phyloP scores from a whole-genome alignment of 2,329 filamentous ascomycete species.

The Talaromyces islandicus region DNA sequence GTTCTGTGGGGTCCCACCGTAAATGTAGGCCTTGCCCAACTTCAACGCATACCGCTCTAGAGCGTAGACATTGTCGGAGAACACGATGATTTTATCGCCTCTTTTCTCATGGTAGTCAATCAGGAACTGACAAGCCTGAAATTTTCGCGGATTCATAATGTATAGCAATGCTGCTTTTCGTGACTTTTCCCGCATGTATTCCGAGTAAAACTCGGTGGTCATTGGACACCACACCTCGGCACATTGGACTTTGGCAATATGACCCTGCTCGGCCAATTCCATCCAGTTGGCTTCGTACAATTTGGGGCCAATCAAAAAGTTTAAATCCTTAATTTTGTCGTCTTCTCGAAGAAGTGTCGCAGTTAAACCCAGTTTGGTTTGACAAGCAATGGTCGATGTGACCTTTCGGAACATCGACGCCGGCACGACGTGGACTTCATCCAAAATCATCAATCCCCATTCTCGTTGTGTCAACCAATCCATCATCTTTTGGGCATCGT shows the following conservation, averaged over 20 bases:
- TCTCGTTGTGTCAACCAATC: conserved; percentile 81
- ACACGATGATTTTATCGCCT: conserved; percentile 97
- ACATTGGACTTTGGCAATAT: conserved; percentile 95
- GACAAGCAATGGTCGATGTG: conserved; percentile 85
- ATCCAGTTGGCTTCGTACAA: conserved; percentile 99
- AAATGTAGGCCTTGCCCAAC: conserved; percentile 82
- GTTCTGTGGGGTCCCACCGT: conserved; percentile 75
- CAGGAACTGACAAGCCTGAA: conserved; percentile 95
- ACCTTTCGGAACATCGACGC: conserved; percentile 95
- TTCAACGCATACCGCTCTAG: conserved; percentile 79
- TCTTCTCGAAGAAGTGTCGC: conserved; percentile 93
- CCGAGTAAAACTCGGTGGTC: conserved; percentile 96
- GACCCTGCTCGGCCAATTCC: conserved; percentile 92
- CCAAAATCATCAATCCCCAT: conserved; percentile 95
- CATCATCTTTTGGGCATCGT: conserved; percentile 97
- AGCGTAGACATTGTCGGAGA: conserved; percentile 95
- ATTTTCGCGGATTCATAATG: conserved; percentile 97
- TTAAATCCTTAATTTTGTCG: conserved; percentile 95
- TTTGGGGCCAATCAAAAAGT: conserved; percentile 96
- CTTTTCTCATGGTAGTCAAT: conserved; percentile 95
- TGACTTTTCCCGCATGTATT: conserved; percentile 71
- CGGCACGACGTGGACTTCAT: conserved; percentile 96
- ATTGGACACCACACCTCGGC: conserved; percentile 99
- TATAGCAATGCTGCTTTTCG: conserved; percentile 68
- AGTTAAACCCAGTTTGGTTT: conserved; percentile 90